phyloP scores from a whole-genome alignment of 176 grass and related monocot genomes.

The Guadua angustifolia region DNA sequence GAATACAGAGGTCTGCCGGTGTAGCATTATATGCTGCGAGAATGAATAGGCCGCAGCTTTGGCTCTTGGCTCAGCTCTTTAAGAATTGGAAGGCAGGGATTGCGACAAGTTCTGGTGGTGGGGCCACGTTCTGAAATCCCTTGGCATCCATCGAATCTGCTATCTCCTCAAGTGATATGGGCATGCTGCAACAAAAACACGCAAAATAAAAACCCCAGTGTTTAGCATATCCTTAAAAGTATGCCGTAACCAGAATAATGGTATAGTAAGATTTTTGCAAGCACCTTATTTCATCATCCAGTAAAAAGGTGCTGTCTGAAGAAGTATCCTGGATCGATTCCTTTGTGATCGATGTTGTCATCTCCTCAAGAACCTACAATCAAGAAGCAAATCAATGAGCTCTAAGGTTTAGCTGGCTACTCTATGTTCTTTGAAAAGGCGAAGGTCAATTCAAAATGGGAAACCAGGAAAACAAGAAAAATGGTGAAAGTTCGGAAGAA shows the following conservation, averaged over 20 bases:
- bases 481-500: slow-evolving; percentile 6
- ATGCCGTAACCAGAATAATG: neutral
- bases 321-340: slow-evolving; percentile 53
- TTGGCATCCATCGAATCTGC: slow-evolving; percentile 68
- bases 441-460: slow-evolving; percentile 28
- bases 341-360: slow-evolving; percentile 61
- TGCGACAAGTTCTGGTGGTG: slow-evolving; percentile 63
- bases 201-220: neutral
- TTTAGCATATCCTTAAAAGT: slow-evolving; percentile 26
- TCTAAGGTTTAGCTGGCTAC: slow-evolving; percentile 20
- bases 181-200: slow-evolving; percentile 65
- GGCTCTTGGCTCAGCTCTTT: slow-evolving; percentile 46
- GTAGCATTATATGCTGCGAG: neutral
- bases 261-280: neutral
- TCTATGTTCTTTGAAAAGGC: neutral
- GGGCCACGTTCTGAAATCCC: slow-evolving; percentile 61
- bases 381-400: slow-evolving; percentile 26
- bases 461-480: slow-evolving; percentile 37
- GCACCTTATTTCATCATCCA: slow-evolving; percentile 84
- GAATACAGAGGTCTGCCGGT: neutral
- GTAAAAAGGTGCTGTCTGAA: slow-evolving; percentile 60
- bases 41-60: neutral
- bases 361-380: slow-evolving; percentile 74
- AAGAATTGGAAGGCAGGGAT: slow-evolving; percentile 73
- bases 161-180: slow-evolving; percentile 77